Base-by-base conservation (phyloP, 352 stramenopile genomes). In the Pilasporangium apinafurcum region DNA sequence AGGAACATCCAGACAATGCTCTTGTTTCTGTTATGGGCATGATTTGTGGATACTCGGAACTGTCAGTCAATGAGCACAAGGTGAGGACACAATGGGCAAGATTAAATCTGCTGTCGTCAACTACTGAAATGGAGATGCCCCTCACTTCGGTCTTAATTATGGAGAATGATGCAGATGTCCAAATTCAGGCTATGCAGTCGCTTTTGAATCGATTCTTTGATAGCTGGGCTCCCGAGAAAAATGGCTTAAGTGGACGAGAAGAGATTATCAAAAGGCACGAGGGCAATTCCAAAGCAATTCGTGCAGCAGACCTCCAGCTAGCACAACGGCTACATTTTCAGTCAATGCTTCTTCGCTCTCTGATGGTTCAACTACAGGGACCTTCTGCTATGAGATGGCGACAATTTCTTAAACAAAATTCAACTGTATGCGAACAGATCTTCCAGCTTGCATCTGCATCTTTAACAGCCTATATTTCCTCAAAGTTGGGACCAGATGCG, bases 361-460 rank as follows among this genome's bases (percentile, higher is more conserved):
- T 22, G 17, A 40, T 12, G 25, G 22, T 16, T 20, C 1, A 28
- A 6, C 5, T 24, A n/a, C 5, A 25, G 12, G 22, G 14, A 8
- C 32, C 8, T n/a, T n/a, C n/a, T n/a, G n/a, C n/a, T n/a, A n/a
- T n/a, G n/a, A n/a, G n/a, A n/a, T n/a, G n/a, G n/a, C n/a, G n/a
- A n/a, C n/a, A n/a, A n/a, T n/a, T n/a, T n/a, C n/a, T 18, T 46
- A 2, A 62, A 8, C 12, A 45, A 13, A 53, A 68, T 17, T 14
- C 33, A 24, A 14, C 14, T 6, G 31, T 45, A 3, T 46, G 48
- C 7, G 52, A 68, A 10, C 21, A 37, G 17, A 38, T 79, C 13
- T 56, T 80, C 8, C 21, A 41, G 20, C 28, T 63, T 20, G 62
- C 67, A 3, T 63, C 67, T 12, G 47, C 31, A 17, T 38, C 41